phyloP scores from a whole-genome alignment of 2,329 filamentous ascomycete species.

The Aspergillus oerlinghausenensis region DNA sequence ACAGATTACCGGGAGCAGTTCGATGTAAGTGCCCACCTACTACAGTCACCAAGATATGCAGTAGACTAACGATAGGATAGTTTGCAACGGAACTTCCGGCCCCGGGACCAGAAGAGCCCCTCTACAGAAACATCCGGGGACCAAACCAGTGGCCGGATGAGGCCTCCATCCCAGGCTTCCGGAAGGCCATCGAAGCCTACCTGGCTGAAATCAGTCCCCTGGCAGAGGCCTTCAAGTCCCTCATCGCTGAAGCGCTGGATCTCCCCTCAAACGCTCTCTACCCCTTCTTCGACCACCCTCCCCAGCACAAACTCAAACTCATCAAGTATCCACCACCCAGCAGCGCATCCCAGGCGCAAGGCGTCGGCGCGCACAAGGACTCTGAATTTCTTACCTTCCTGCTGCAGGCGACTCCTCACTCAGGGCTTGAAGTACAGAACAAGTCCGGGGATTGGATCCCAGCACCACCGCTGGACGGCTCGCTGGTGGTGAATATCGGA shows the following conservation, averaged over 20 bases:
- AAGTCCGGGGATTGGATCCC: conserved; percentile 45
- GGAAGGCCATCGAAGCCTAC: conserved; percentile 26
- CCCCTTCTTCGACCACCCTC: conserved; percentile 29
- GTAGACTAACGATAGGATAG: conserved; percentile 32
- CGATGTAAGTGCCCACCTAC: conserved; percentile 20
- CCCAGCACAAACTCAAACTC: conserved; percentile 34
- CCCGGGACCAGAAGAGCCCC: conserved; percentile 28
- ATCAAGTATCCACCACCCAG: conserved; percentile 43
- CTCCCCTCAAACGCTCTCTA: conserved; percentile 26
- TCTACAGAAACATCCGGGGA: conserved; percentile 32
- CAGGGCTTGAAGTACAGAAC: conserved; percentile 47
- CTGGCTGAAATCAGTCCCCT: conserved; percentile 22
- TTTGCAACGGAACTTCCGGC: conserved; percentile 36
- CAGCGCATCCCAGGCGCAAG: conserved; percentile 29
- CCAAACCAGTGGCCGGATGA: conserved; percentile 38
- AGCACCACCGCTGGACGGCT: conserved; percentile 40
- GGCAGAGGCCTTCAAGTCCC: conserved; percentile 22
- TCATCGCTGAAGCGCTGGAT: conserved; percentile 32
- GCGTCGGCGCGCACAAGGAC: conserved; percentile 46
- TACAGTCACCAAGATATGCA: conserved; percentile 7
- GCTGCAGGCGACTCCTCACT: conserved; percentile 40
- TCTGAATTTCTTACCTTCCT: conserved; percentile 48
- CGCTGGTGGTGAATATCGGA: conserved; percentile 49
- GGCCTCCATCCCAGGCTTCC: conserved; percentile 27
- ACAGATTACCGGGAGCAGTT: conserved; percentile 35